Evolutionary conservation across 768 basidiomycete species (phyloP), one percentile per base, ranked within the genome.

Genomic region (Macrolepiota albuminosa): DNA sequence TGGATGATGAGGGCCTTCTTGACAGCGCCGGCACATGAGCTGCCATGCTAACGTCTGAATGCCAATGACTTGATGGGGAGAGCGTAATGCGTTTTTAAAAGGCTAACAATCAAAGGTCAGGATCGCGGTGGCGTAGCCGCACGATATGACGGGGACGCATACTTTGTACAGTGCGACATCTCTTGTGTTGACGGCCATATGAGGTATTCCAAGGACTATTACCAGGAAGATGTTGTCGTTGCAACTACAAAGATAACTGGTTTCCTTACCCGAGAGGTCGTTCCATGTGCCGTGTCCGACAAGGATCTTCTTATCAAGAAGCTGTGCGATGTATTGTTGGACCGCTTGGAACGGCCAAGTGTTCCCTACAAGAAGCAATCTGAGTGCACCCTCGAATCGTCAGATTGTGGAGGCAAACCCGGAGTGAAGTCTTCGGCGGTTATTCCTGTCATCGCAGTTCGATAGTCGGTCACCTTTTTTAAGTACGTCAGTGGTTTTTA

Each of bases 271-370:
- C 52, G 89, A 88, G 34, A 92, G 80, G 67, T 93, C 91, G 63
- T 86, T 83, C 90, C 90, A 93, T 16, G 92, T 76, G 68, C 83
- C 77, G 71, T 93, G 88, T 21, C 91, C 91, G 31, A 93, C 82
- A 51, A 92, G 71, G 42, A 88, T 77, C 70, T 88, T 90, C 56
- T 82, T 86, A 68, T 83, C 81, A 64, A 93, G 82, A 61, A 86
- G 71, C 56, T 78, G 81, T 1, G 88, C 85, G 43, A 91, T 83
- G 37, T 78, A 72, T 63, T 80, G 81, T 67, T 93, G 91, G 34
- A 91, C 83, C n/a, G 73, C 74, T 48, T 75, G 72, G 67, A 93
- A 93, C 5, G 76, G 65, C 70, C 74, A 71, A 50, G 85, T 79
- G 62, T 82, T 76, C 31, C 72, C 85, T 86, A 69, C 36, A 52